Conservation (phyloP, 805 yeast genomes). For the Candida orba region DNA sequence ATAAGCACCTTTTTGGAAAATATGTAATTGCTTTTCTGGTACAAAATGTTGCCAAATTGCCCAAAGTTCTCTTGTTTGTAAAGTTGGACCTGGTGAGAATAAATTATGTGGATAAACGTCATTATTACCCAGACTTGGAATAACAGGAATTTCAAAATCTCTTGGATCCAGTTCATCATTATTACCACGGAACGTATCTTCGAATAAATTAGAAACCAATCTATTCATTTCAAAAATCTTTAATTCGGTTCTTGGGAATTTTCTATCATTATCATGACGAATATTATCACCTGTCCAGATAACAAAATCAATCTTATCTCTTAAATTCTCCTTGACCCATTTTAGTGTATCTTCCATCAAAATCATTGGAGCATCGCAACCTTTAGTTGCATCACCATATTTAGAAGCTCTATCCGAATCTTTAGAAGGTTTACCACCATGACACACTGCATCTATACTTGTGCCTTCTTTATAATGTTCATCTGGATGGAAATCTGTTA, state of each 20-base stretch:
- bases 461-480: slow-evolving; percentile 51
- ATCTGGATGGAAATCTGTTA: slow-evolving; percentile 86
- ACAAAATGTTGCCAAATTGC: slow-evolving; percentile 67
- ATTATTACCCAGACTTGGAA: slow-evolving; percentile 79
- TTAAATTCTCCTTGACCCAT: slow-evolving; percentile 59
- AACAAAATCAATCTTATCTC: slow-evolving; percentile 75
- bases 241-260: slow-evolving; percentile 62
- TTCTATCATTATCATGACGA: slow-evolving; percentile 76
- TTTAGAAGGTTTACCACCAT: slow-evolving; percentile 31
- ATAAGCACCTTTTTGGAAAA: slow-evolving; percentile 69
- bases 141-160: slow-evolving; percentile 38
- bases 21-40: slow-evolving; percentile 71
- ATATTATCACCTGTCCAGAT: slow-evolving; percentile 91
- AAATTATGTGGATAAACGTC: slow-evolving; percentile 87
- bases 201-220: slow-evolving; percentile 45
- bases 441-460: slow-evolving; percentile 47
- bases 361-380: slow-evolving; percentile 69
- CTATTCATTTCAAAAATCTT: slow-evolving; percentile 67
- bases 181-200: slow-evolving; percentile 40
- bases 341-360: slow-evolving; percentile 55
- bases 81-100: slow-evolving; percentile 82
- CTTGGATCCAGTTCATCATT: slow-evolving; percentile 30
- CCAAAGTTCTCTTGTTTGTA: slow-evolving; percentile 72
- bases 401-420: slow-evolving; percentile 46
- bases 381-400: slow-evolving; percentile 68